Base-by-base conservation (phyloP, 129 eudicot species). In the Artemisia tridentata region DNA sequence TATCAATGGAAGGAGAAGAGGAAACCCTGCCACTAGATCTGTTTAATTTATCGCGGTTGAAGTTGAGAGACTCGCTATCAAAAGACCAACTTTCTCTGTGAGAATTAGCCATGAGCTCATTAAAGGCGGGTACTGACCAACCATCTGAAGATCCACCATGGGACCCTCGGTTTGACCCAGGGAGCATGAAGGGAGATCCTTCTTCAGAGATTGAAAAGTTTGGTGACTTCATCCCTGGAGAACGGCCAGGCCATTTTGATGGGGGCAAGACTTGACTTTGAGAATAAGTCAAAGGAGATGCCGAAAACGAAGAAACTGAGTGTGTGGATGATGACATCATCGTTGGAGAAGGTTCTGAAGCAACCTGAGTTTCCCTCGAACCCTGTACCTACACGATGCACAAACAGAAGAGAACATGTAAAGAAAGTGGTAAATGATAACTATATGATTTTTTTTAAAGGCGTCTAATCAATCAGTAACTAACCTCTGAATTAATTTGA, bases 41-140 rank as follows among this genome's bases (percentile, higher is more conserved):
- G 67, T 65, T 75, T 34, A 80, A 38, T 63, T 80, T 88, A 57
- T 83, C 90, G 18, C 78, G 84, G 45, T 59, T 70, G 29, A 85
- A 79, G 74, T 85, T 81, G 7, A 76, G 75, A 13, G 88, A 64
- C 78, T 87, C 98, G n/a, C 89, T 90, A 80, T 90, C 96, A 41
- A 90, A 86, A 45, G 99, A 95, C 95, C 92, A 83, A 74, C 88
- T 75, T 72, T 85, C 97, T 69, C 88, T 82, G 21, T 77, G 88
- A 67, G 96, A 79, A 11, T 78, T 59, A 11, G 90, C 75, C 78
- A 80, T 80, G 72, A 83, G 80, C 67, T 91, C 91, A 43, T 86
- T 75, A 65, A 87, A 86, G 47, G 79, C 80, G 51, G 88, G 95
- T n/a, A 86, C 72, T 27, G 95, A 89, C 92, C 90, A 90, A 53